Conservation (phyloP, 345 rosid species). For the Eucalyptus polyanthemos region DNA sequence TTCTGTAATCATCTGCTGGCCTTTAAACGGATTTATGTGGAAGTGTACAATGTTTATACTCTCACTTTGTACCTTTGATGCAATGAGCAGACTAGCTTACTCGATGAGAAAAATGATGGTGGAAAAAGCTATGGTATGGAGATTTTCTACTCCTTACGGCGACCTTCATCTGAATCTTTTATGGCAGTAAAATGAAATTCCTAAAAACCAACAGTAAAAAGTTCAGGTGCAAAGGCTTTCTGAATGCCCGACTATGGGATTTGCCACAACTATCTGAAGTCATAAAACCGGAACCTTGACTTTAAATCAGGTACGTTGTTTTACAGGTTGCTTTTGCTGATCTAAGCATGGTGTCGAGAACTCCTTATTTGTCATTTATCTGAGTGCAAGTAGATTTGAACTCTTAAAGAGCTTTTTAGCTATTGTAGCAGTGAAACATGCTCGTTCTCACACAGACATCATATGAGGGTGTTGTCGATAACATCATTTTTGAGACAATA, state of each 20-base stretch:
- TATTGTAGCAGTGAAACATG: neutral
- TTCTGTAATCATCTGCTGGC: neutral
- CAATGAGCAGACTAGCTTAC: slow-evolving; percentile 61
- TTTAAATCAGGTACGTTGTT: slow-evolving; percentile 41
- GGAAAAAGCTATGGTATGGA: slow-evolving; percentile 88
- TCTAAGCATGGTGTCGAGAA: neutral
- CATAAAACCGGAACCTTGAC: slow-evolving; percentile 92
- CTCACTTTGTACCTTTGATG: neutral
- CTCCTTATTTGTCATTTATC: neutral
- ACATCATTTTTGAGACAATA: neutral
- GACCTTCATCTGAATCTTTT: neutral
- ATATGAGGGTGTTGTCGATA: neutral
- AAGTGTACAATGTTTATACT: neutral
- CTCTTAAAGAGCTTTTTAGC: neutral
- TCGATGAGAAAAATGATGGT: slow-evolving; percentile 99
- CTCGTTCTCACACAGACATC: neutral
- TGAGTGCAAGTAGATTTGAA: neutral
- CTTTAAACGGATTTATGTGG: neutral
- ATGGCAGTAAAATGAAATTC: neutral
- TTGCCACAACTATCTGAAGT: slow-evolving; percentile 92
- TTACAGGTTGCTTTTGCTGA: neutral
- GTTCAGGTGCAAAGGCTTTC: slow-evolving; percentile 91
- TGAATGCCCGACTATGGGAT: slow-evolving; percentile 98
- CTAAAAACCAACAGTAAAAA: neutral
- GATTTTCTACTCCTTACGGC: neutral